Conservation (phyloP, 164 flowering plant genomes). For the Platanus orientalis region DNA sequence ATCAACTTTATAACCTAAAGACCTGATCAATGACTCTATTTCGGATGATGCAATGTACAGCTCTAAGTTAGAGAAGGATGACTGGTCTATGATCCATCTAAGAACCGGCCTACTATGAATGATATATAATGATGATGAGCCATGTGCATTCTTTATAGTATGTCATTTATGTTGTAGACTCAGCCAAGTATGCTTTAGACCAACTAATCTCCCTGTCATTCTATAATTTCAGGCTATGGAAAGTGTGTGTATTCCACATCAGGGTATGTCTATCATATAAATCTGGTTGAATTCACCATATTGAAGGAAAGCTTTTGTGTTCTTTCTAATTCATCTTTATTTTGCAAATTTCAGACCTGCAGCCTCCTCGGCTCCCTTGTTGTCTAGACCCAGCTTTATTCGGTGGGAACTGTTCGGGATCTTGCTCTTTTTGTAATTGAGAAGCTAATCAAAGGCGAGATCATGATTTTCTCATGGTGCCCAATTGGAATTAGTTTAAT, state of each 20-base stretch:
- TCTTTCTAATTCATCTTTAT: background rate
- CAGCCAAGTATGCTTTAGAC: too few relatives aligned
- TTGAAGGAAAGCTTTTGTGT: background rate
- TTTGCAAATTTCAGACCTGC: constrained; percentile 23
- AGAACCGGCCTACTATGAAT: too few relatives aligned
- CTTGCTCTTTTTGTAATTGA: constrained; percentile 31
- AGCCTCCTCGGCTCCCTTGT: constrained; percentile 27
- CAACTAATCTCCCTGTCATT: background rate
- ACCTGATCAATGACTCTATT: too few relatives aligned
- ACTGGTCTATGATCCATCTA: too few relatives aligned
- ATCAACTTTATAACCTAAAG: too few relatives aligned
- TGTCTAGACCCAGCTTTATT: constrained; percentile 9
- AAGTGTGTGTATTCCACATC: constrained; percentile 48
- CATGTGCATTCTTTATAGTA: background rate
- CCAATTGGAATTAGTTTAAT: background rate
- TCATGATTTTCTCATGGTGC: constrained; percentile 12
- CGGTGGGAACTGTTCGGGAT: constrained; percentile 28
- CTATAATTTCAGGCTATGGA: constrained; percentile 48
- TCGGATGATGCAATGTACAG: too few relatives aligned
- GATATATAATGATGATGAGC: too few relatives aligned
- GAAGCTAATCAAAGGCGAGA: constrained; percentile 19
- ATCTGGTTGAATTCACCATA: background rate
- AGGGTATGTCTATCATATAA: constrained; percentile 32
- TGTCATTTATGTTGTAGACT: too few relatives aligned
- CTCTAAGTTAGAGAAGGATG: too few relatives aligned